Percentiles rank a stretch among this genome's conserved stretches.
phyloP scores from a whole-genome alignment of 1,139 yeast genomes.

The Saccharomyces hybrid region DNA sequence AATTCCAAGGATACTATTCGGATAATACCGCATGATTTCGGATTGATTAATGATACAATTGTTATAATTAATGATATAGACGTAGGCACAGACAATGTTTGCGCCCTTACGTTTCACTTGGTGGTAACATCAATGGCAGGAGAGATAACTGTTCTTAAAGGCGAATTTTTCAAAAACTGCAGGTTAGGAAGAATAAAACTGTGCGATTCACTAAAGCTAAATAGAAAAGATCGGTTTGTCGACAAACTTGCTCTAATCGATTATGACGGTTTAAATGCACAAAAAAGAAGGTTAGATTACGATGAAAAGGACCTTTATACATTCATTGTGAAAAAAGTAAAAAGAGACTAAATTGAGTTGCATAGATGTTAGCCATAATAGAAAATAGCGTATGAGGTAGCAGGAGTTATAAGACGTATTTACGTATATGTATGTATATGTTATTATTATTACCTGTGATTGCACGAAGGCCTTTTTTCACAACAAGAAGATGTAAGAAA shows the following conservation, averaged over 20 bases:
- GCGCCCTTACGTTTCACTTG: constrained; percentile 12
- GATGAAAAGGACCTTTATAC: not conserved
- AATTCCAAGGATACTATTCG: constrained; percentile 12
- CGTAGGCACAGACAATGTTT: constrained; percentile 7
- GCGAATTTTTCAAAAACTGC: constrained; percentile 14
- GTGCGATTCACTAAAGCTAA: constrained; percentile 16
- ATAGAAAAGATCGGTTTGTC: constrained; percentile 14
- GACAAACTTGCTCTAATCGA: constrained; percentile 18
- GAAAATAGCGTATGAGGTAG: not conserved
- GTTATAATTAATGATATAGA: constrained; percentile 12
- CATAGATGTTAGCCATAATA: not conserved
- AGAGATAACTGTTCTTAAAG: constrained; percentile 19
- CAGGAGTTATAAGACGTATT: not conserved
- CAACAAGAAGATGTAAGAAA: not conserved
- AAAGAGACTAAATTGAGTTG: not conserved
- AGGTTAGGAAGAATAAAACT: constrained; percentile 17
- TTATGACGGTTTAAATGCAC: not conserved
- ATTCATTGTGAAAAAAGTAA: not conserved
- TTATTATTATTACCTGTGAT: not conserved
- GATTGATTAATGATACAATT: constrained; percentile 22
- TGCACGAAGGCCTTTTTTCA: not conserved
- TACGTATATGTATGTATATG: not conserved
- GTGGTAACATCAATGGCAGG: constrained; percentile 18
- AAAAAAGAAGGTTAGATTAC: not conserved
- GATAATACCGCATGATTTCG: constrained; percentile 18